Conservation (phyloP, 805 yeast genomes). For the Helenozyma rhizophorensis region DNA sequence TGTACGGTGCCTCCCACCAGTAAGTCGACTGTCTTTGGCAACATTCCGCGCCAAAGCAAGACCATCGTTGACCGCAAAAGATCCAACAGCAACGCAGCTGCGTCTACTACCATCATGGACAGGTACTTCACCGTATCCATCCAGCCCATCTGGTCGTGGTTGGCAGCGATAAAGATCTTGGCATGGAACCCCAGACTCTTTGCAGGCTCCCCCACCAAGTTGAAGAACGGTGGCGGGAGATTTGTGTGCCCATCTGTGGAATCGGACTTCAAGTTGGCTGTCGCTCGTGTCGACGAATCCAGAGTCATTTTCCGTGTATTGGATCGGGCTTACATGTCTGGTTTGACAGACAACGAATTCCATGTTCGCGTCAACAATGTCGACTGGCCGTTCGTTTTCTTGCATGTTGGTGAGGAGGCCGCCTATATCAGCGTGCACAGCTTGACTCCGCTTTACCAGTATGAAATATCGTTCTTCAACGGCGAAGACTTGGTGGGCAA, state of each 20-base stretch:
- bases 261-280: conserved; percentile 14
- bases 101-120: conserved; percentile 19
- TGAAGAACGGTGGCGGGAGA: conserved; percentile 21
- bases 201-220: conserved; percentile 24
- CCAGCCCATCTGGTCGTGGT: conserved; percentile 41
- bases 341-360: conserved; percentile 6
- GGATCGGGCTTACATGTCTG: conserved; percentile 9
- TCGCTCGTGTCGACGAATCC: conserved; percentile 27
- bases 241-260: conserved; percentile 7
- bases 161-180: conserved; percentile 36
- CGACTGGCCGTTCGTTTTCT: conserved; percentile 28
- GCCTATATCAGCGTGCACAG: conserved; percentile 28
- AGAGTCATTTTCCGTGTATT: conserved; percentile 25
- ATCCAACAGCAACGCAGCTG: conserved; percentile 8
- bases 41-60: conserved; percentile 13
- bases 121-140: conserved; percentile 16
- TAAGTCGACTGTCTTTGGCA: conserved; percentile 11
- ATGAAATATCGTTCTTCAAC: conserved; percentile 28
- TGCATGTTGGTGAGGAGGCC: conserved; percentile 10
- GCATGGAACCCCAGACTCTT: conserved; percentile 25
- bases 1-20: conserved; percentile 22
- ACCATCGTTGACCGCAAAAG: conserved; percentile 16
- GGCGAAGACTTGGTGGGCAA: conserved; percentile 16
- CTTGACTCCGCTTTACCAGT: conserved; percentile 34
- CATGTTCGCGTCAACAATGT: conserved; percentile 28